phyloP scores from a whole-genome alignment of 345 rosid species.

The Heritiera littoralis region DNA sequence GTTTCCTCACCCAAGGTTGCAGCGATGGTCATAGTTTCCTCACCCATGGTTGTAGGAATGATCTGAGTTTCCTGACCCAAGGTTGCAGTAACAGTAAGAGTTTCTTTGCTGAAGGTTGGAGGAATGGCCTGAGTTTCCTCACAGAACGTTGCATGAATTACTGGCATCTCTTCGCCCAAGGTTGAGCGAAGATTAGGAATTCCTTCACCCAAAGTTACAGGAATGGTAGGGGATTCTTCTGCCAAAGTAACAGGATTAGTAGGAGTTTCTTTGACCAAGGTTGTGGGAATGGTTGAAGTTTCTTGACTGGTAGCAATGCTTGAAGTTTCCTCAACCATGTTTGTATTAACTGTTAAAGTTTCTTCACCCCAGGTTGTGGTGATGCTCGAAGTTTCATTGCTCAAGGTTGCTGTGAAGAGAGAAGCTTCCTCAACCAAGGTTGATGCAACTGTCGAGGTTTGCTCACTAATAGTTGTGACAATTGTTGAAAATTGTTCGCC shows the following conservation, averaged over 20 bases:
- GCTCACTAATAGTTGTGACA: conserved; percentile 1
- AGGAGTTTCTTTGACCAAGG: neutral
- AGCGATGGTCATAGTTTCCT: neutral
- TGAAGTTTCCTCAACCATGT: conserved; percentile 13
- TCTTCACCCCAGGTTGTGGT: neutral
- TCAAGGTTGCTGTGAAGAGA: neutral
- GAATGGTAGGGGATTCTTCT: neutral
- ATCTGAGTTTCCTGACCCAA: neutral
- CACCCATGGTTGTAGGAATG: neutral
- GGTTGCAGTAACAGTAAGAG: neutral
- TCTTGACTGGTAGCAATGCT: conserved; percentile 34
- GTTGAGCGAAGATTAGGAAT: neutral
- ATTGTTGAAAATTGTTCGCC: neutral
- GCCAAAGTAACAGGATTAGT: neutral
- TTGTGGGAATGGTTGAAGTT: neutral
- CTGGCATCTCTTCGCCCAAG: neutral
- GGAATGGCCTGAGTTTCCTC: neutral
- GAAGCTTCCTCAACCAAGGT: conserved; percentile 3
- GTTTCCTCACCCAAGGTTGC: conserved; percentile 1
- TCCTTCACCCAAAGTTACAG: neutral
- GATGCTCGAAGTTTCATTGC: conserved; percentile 3
- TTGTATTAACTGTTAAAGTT: neutral
- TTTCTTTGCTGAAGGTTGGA: neutral
- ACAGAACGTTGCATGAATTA: neutral
- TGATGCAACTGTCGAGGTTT: neutral